phyloP scores from a whole-genome alignment of 345 rosid genomes.

The Linum tenue region DNA sequence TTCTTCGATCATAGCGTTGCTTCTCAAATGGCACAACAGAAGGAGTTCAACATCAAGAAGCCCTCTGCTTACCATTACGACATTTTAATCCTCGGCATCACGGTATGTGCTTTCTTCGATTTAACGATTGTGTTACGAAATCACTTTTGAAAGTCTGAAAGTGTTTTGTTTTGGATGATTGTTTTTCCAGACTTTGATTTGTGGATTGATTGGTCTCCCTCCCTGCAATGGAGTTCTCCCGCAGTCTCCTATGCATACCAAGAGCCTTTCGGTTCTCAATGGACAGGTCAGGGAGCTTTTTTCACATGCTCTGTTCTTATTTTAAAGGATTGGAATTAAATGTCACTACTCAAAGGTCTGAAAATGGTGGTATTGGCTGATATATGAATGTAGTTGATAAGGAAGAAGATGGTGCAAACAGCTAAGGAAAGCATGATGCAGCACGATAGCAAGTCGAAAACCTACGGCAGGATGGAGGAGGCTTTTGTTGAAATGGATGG shows the following conservation, averaged over 20 bases:
- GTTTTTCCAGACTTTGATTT: slow-evolving; percentile 23
- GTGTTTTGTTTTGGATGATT: neutral
- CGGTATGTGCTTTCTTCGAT: neutral
- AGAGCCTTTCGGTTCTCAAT: slow-evolving; percentile 32
- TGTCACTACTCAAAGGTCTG: neutral
- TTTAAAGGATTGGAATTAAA: neutral
- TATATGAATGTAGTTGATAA: slow-evolving; percentile 19
- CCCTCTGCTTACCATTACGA: slow-evolving; percentile 18
- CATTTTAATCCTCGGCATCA: slow-evolving; percentile 11
- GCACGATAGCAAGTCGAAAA: slow-evolving; percentile 22
- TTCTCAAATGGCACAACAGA: slow-evolving; percentile 16
- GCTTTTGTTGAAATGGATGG: slow-evolving; percentile 26
- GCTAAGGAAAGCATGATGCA: slow-evolving; percentile 28
- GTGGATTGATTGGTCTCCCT: slow-evolving; percentile 36
- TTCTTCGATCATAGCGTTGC: slow-evolving; percentile 19
- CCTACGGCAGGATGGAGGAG: slow-evolving; percentile 30
- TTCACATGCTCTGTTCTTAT: no score
- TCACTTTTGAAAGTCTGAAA: neutral
- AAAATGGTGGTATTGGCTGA: no score
- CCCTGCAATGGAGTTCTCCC: slow-evolving; percentile 41
- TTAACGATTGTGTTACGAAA: neutral
- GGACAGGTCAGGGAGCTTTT: slow-evolving; percentile 17
- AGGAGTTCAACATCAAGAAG: slow-evolving; percentile 16
- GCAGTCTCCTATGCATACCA: slow-evolving; percentile 39
- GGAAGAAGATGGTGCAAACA: slow-evolving; percentile 25